phyloP scores from a whole-genome alignment of 2,329 filamentous ascomycete genomes.

The Fusarium pseudonygamai region DNA sequence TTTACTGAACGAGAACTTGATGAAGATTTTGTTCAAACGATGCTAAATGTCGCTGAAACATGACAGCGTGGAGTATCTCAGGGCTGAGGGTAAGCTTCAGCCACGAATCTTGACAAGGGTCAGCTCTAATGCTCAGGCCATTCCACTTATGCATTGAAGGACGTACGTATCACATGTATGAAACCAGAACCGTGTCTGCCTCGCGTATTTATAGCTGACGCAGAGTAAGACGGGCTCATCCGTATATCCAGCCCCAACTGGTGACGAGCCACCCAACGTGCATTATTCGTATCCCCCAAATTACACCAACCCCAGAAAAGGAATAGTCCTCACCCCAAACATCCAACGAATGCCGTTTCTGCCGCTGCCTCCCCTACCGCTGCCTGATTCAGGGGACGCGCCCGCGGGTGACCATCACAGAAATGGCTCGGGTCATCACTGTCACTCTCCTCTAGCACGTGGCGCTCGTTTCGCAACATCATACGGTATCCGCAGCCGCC shows the following conservation, averaged over 20 bases:
- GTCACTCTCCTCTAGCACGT: background rate
- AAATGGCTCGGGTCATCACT: background rate
- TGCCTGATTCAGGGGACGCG: background rate
- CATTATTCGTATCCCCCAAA: background rate
- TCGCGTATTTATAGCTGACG: background rate
- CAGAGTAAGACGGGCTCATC: background rate
- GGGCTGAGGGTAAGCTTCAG: background rate
- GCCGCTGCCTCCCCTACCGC: background rate
- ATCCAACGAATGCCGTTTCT: background rate
- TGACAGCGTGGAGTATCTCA: background rate
- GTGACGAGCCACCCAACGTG: background rate
- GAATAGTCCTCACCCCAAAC: background rate
- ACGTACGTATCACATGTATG: background rate
- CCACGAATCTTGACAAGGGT: background rate
- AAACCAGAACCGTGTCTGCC: background rate
- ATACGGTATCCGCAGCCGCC: background rate
- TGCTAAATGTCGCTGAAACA: background rate
- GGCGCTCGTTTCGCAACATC: background rate
- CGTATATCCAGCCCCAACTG: background rate
- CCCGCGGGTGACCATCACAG: background rate
- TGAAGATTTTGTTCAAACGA: rapidly evolving
- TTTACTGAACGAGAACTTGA: background rate
- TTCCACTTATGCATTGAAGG: background rate
- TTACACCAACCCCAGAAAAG: background rate
- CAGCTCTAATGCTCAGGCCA: background rate